These are phyloP conservation scores for Hanseniaspora singularis DNA, from an alignment of 805 yeast genomes.

Conservation along the genomic window DNA sequence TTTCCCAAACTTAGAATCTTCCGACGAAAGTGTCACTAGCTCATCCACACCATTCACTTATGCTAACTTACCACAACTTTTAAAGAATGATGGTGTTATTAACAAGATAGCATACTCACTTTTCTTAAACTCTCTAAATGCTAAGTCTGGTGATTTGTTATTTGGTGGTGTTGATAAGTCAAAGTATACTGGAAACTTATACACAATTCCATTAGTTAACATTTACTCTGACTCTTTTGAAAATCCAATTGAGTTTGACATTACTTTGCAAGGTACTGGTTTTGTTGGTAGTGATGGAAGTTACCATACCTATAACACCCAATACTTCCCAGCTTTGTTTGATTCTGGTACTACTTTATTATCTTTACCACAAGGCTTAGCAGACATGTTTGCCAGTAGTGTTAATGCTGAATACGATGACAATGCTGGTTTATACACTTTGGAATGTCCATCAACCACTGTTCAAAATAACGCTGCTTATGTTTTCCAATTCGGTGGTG, in stretches of 20 bases:
- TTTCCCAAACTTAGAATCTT: constrained; percentile 45
- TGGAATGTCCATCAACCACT: constrained; percentile 31
- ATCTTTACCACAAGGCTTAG: constrained; percentile 33
- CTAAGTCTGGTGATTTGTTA: constrained; percentile 37
- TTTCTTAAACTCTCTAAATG: constrained; percentile 31
- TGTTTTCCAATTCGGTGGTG: constrained; percentile 49
- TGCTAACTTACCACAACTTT: constrained; percentile 48
- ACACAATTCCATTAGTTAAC: constrained; percentile 40
- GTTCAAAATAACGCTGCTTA: constrained; percentile 20
- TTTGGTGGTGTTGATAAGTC: constrained; percentile 55
- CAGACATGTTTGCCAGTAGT: constrained; percentile 25
- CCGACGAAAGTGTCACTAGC: no score
- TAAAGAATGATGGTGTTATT: constrained; percentile 43
- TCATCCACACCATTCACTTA: constrained; percentile 33
- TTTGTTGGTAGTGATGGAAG: constrained; percentile 19
- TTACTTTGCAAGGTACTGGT: constrained; percentile 36
- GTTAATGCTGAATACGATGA: constrained; percentile 30
- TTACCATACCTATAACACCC: constrained; percentile 17
- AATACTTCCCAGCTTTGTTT: constrained; percentile 32
- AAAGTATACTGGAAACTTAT: constrained; percentile 40
- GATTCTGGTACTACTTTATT: constrained; percentile 51
- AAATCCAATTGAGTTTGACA: constrained; percentile 37
- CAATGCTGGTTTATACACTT: constrained; percentile 31
- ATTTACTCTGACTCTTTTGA: constrained; percentile 24
- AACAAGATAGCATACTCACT: constrained; percentile 45